Base-by-base conservation (phyloP, 257 asterid genomes). In the Salvia rosmarinus region DNA sequence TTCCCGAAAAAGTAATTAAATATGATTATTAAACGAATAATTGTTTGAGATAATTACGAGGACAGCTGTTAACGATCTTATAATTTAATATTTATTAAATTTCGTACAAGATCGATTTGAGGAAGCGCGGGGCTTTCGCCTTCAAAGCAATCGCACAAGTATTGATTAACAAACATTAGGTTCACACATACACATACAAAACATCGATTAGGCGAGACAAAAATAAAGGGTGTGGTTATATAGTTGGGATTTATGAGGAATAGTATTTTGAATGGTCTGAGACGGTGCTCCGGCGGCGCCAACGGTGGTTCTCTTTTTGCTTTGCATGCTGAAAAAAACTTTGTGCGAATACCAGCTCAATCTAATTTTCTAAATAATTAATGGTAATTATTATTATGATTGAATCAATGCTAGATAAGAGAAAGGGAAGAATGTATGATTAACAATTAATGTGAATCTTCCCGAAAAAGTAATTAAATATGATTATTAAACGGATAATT, bases 101-200 rank as follows among this genome's bases (percentile, higher is more conserved):
- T 16, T 4, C 8, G 55, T 55, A 87, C 96, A 91, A 72, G 52
- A 84, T 74, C 70, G 83, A 77, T 66, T 80, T 68, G 75, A 88
- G 91, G 75, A 90, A 84, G 54, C 71, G 77, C 67, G 43, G 87
- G 90, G 72, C 75, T 55, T 79, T 90, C 90, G 16, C 95, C 95
- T 83, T 92, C 97, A 30, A 82, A 82, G 76, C 81, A 87, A 62
- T 96, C 85, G 85, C n/a, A n/a, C 63, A 52, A 16, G 17, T 51
- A 78, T 47, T 43, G 40, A 60, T 75, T 61, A 67, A 62, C 71
- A 63, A 68, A 28, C 59, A 51, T 62, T 44, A 59, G 28, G 63
- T 21, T 50, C 61, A n/a, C 44, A 50, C 6, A 42, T 1, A 14
- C 51, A 55, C 20, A 46, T 6, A 54, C 7, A 21, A 54, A 4